These are phyloP conservation scores for Trametes punicea DNA, from an alignment of 768 basidiomycete genomes.

Conservation along the genomic window DNA sequence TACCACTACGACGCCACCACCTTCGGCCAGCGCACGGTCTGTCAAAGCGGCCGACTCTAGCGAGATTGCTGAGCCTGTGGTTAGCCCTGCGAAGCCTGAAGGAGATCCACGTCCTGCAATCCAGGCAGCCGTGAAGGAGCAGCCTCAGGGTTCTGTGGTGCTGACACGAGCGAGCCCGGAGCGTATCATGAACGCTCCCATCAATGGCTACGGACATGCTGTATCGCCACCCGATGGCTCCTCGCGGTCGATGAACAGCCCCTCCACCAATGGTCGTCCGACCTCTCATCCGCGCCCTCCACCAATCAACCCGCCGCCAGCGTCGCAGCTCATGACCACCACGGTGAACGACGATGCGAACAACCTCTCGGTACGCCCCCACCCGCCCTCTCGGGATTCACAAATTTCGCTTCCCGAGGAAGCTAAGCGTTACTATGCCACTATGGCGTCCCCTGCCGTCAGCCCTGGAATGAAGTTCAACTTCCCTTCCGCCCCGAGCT, in stretches of 20 bases:
- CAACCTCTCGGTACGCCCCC: slow-evolving; percentile 24
- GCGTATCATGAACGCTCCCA: neutral
- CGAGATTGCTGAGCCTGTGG: slow-evolving; percentile 14
- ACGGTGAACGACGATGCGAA: slow-evolving; percentile 22
- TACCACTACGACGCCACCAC: slow-evolving; percentile 23
- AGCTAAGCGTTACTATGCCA: slow-evolving; percentile 67
- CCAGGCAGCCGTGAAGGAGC: neutral
- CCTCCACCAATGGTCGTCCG: neutral
- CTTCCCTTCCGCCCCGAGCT: slow-evolving; percentile 11
- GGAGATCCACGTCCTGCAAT: neutral
- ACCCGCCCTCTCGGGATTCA: slow-evolving; percentile 57
- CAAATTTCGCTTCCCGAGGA: slow-evolving; percentile 74
- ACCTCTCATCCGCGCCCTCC: slow-evolving; percentile 5
- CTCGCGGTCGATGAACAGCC: neutral
- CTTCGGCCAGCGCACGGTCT: slow-evolving; percentile 15
- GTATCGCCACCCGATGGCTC: neutral
- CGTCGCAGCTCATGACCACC: slow-evolving; percentile 22
- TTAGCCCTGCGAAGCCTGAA: slow-evolving; percentile 11
- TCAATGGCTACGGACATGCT: neutral
- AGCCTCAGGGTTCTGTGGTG: slow-evolving; percentile 6
- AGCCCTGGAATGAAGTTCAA: slow-evolving; percentile 39
- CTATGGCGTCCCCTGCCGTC: slow-evolving; percentile 56
- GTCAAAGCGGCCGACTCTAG: neutral
- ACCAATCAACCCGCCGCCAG: slow-evolving; percentile 5
- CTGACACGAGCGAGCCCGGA: slow-evolving; percentile 18